Base-by-base conservation (phyloP, 2,329 filamentous ascomycete species). In the Claviceps spartinae region DNA sequence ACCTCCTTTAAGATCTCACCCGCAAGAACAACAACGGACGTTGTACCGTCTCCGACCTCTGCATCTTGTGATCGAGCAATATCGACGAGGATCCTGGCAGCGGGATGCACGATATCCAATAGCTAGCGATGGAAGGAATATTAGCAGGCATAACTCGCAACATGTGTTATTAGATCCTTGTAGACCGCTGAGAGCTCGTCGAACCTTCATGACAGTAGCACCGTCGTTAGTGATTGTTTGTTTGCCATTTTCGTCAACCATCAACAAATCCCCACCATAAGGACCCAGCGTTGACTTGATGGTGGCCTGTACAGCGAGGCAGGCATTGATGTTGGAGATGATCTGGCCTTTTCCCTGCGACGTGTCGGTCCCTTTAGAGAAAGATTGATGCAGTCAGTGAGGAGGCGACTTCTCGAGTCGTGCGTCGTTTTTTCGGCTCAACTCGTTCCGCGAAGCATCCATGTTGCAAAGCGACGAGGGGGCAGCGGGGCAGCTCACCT, bases 171-270 rank as follows among this genome's bases (percentile, higher is more conserved):
- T 1, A 38, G 7, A 22, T 34, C 40, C 40, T 18, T 8, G 8
- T n/a, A 18, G 7, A 13, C 11, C 37, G 1, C 44, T 7, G 30
- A 46, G 51, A 37, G 26, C 16, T 18, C 8, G 49, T 53, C 57
- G 61, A 68, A 88, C 87, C 83, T 96, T 97, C 93, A 98, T 98
- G 56, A 97, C 93, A 49, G 93, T 98, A 48, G 93, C 93, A 65
- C 93, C 93, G 74, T 98, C 93, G 72, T 98, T 98, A 62, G 93
- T 98, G 67, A 98, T 97, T 52, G 93, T 98, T 74, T 96, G 89
- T 69, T 74, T 84, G 69, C 93, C 93, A 76, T 96, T 96, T 69
- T 83, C 84, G 71, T 97, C 93, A 52, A 97, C 91, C 72, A 98
- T 84, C 68, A 98, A 78, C 67, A 97, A 74, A 72, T 98, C 93